Percentiles rank a stretch among this genome's conserved stretches.
Conservation (phyloP, 441 rosid species). For the Syzygium syzygioides region DNA sequence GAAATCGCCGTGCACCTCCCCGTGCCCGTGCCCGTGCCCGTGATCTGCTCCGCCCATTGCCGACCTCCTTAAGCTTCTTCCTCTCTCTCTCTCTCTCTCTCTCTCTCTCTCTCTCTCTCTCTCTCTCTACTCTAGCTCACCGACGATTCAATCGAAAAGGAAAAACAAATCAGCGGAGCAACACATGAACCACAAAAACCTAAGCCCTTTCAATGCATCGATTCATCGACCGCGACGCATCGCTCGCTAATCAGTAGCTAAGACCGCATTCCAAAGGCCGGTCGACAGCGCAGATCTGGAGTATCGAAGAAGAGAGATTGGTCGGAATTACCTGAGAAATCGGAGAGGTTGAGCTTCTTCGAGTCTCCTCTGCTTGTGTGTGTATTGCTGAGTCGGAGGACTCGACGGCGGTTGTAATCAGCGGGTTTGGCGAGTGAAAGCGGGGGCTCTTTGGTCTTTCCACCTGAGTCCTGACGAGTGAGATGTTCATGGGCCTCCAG, state of each 20-base stretch:
- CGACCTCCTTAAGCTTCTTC: neutral
- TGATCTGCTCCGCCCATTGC: constrained; percentile 55
- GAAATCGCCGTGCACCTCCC: constrained; percentile 67
- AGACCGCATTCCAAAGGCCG: neutral
- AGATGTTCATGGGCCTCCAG: neutral
- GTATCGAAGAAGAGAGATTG: neutral
- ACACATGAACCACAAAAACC: neutral
- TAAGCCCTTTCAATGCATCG: neutral
- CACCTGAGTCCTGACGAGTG: neutral
- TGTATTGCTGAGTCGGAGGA: neutral
- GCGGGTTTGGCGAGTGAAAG: neutral
- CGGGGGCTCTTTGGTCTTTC: neutral
- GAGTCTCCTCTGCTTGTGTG: neutral
- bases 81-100: neutral
- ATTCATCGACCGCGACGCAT: neutral
- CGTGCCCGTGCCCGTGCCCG: constrained; percentile 74
- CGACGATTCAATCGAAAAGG: neutral
- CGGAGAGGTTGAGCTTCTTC: neutral
- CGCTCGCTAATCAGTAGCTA: neutral
- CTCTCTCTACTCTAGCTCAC: neutral
- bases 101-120: neutral
- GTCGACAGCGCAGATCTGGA: neutral
- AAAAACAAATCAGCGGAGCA: neutral
- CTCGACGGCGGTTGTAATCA: neutral
- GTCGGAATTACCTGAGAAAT: neutral